Percentiles rank a stretch among this genome's conserved stretches.
These are phyloP conservation scores for Stachybotrys elegans DNA, from an alignment of 2,329 filamentous ascomycete genomes.

Conservation along the genomic window DNA sequence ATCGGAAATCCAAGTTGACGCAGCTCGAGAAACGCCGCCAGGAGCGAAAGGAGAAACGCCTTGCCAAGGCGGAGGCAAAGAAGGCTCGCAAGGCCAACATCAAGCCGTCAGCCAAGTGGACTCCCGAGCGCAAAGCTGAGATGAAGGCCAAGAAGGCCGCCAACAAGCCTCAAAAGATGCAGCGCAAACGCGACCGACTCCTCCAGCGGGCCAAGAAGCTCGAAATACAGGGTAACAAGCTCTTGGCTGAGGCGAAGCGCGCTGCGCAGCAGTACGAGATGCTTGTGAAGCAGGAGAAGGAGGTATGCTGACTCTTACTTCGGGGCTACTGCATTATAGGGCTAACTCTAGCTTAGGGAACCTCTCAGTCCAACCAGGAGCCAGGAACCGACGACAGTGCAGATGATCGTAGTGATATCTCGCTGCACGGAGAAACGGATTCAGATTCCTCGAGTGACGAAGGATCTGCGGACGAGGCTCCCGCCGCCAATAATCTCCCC, in stretches of 20 bases:
- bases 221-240: conserved; percentile 32
- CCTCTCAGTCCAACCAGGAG: too few relatives aligned
- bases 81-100: conserved; percentile 29
- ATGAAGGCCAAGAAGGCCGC: conserved; percentile 23
- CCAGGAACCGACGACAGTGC: too few relatives aligned
- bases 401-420: too few relatives aligned
- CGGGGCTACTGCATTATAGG: too few relatives aligned
- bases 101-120: conserved; percentile 26
- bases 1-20: not conserved
- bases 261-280: conserved; percentile 21
- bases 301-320: conserved; percentile 10
- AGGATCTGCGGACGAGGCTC: conserved; percentile 6
- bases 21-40: conserved; percentile 10
- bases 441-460: too few relatives aligned
- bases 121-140: conserved; percentile 23
- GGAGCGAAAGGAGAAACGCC: conserved; percentile 30
- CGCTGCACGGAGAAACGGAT: too few relatives aligned
- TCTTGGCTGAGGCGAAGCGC: conserved; percentile 35
- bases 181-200: conserved; percentile 33
- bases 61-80: conserved; percentile 30
- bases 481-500: not conserved
- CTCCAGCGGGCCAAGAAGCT: conserved; percentile 32
- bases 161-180: conserved; percentile 24
- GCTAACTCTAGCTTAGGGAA: too few relatives aligned
- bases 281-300: conserved; percentile 16